Evolutionary conservation across 345 rosid species (phyloP).

Genomic region (Viola odorata): DNA sequence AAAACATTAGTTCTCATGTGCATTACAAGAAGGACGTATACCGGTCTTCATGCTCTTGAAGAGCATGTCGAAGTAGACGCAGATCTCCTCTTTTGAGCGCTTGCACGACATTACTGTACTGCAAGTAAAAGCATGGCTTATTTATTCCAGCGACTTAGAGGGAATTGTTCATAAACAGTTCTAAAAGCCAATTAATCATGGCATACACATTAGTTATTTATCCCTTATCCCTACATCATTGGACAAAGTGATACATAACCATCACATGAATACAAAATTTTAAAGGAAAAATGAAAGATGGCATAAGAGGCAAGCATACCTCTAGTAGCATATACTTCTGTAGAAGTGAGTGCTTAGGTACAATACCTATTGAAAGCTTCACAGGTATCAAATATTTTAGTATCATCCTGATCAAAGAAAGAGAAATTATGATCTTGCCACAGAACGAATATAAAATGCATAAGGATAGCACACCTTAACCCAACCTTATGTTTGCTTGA

Average conservation of each 20-base stretch:
- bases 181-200: background rate
- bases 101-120: conserved; percentile 68
- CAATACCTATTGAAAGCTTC: conserved; percentile 80
- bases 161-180: background rate
- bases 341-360: conserved; percentile 62
- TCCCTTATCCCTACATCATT: background rate
- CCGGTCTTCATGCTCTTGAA: conserved; percentile 84
- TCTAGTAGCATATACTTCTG: conserved; percentile 64
- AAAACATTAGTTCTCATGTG: background rate
- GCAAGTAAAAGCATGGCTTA: conserved; percentile 23
- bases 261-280: background rate
- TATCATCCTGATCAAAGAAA: conserved; percentile 65
- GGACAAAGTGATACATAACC: background rate
- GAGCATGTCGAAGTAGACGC: conserved; percentile 76
- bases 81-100: conserved; percentile 83
- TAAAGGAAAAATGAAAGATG: conserved; percentile 4
- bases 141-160: background rate
- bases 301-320: conserved; percentile 37
- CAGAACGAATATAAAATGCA: conserved; percentile 13
- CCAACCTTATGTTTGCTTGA: conserved; percentile 79
- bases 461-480: conserved; percentile 19
- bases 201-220: background rate
- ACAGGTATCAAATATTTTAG: conserved; percentile 91
- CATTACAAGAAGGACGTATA: conserved; percentile 27
- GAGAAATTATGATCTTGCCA: conserved; percentile 8